phyloP scores from a whole-genome alignment of 1,284 basidiomycete genomes.

The Rhizopogon parksii region DNA sequence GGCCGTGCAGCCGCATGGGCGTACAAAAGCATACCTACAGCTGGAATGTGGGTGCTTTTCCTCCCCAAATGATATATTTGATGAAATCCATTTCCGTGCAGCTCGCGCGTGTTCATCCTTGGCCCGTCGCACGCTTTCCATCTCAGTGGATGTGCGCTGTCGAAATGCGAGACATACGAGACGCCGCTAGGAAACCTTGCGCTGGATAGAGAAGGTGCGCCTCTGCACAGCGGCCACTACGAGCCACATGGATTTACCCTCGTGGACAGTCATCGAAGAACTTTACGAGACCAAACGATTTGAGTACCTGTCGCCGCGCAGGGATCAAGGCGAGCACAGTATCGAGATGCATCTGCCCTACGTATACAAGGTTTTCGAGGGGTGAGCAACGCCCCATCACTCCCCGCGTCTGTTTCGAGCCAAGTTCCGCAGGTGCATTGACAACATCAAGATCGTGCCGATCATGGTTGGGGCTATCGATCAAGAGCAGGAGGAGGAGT shows the following conservation, averaged over 20 bases:
- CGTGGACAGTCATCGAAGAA: slow-evolving; percentile 55
- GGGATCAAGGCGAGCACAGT: slow-evolving; percentile 94
- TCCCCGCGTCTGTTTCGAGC: background rate
- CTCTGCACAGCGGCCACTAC: background rate
- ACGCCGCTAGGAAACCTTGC: slow-evolving; percentile 85
- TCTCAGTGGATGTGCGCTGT: slow-evolving; percentile 82
- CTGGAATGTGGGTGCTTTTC: slow-evolving; percentile 58
- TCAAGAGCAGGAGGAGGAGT: slow-evolving; percentile 49
- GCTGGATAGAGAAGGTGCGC: slow-evolving; percentile 73
- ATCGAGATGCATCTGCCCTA: slow-evolving; percentile 98
- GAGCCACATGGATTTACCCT: background rate
- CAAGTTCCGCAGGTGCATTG: slow-evolving; percentile 32
- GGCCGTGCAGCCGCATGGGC: slow-evolving; percentile 95
- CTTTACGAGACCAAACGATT: slow-evolving; percentile 70
- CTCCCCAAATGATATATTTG: slow-evolving; percentile 1
- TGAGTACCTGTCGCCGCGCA: slow-evolving; percentile 53
- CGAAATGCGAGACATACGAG: slow-evolving; percentile 66
- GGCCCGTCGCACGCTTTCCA: slow-evolving; percentile 95
- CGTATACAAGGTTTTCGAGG: slow-evolving; percentile 79
- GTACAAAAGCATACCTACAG: slow-evolving; percentile 81
- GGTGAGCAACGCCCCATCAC: slow-evolving; percentile 38
- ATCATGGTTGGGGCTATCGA: slow-evolving; percentile 86
- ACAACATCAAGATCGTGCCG: slow-evolving; percentile 79
- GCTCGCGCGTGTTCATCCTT: slow-evolving; percentile 88
- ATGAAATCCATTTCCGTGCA: slow-evolving; percentile 30